Conservation (phyloP, 164 flowering plant species). For the Liquidambar formosana region DNA sequence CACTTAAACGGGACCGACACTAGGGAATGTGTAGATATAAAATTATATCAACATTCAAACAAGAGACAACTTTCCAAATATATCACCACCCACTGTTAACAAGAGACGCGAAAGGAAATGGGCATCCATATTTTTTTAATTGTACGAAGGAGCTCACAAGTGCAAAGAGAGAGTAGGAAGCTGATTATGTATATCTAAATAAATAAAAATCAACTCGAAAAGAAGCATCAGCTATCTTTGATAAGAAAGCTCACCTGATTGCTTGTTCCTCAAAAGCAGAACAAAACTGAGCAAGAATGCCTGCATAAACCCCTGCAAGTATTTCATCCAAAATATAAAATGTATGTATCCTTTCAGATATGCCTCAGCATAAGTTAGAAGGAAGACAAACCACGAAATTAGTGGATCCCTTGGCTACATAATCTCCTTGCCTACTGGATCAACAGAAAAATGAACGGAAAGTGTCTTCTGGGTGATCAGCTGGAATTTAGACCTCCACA, state of each 20-base stretch:
- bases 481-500: conserved; percentile 68
- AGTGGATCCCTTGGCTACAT: conserved; percentile 45
- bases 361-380: neutral
- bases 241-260: neutral
- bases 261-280: neutral
- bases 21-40: too few species aligned
- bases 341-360: neutral
- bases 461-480: conserved; percentile 44
- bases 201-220: neutral
- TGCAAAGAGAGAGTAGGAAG: neutral
- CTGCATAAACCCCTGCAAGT: conserved; percentile 4
- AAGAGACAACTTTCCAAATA: neutral
- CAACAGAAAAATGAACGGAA: conserved; percentile 60
- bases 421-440: conserved; percentile 75
- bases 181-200: neutral
- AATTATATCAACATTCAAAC: neutral
- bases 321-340: neutral
- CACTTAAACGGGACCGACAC: too few species aligned
- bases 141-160: neutral
- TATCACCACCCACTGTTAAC: neutral
- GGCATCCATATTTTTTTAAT: neutral
- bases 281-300: neutral
- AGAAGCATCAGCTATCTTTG: neutral
- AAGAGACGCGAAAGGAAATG: neutral
- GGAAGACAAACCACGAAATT: conserved; percentile 12